Conservation (phyloP, 768 basidiomycete species). For the Phlebiopsis flavidoalba region DNA sequence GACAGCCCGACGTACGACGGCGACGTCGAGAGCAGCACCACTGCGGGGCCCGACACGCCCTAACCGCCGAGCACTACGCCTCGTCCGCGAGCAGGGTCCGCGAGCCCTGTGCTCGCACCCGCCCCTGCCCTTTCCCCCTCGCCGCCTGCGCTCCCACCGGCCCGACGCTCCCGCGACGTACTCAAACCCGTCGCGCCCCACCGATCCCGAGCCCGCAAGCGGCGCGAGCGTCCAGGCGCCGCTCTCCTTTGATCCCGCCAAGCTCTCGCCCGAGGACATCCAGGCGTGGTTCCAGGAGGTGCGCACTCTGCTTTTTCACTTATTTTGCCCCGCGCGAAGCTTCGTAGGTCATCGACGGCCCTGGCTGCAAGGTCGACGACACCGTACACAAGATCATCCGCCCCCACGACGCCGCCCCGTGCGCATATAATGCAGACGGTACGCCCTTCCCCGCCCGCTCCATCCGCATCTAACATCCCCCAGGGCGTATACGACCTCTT, state of each 20-base stretch:
- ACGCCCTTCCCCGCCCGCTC: constrained; percentile 20
- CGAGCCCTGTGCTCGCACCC: constrained; percentile 24
- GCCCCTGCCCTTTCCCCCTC: constrained; percentile 20
- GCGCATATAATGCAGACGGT: constrained; percentile 94
- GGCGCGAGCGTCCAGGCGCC: constrained; percentile 13
- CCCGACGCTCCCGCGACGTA: constrained; percentile 7
- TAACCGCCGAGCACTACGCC: constrained; percentile 19
- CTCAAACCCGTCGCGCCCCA: constrained; percentile 7
- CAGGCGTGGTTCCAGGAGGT: constrained; percentile 33
- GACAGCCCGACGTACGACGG: constrained; percentile 91
- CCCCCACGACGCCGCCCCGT: constrained; percentile 79
- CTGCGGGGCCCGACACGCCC: constrained; percentile 41
- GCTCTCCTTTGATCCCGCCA: constrained; percentile 54
- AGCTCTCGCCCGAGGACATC: constrained; percentile 72
- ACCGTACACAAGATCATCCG: constrained; percentile 71
- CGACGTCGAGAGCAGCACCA: constrained; percentile 77
- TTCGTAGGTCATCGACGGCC: constrained; percentile 69
- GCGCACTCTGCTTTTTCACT: neutral
- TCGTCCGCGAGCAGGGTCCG: constrained; percentile 54
- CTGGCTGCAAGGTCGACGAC: constrained; percentile 33
- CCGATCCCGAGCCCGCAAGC: constrained; percentile 13
- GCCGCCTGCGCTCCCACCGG: neutral
- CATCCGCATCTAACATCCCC: neutral
- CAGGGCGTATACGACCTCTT: constrained; percentile 96
- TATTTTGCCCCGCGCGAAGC: neutral